phyloP scores from a whole-genome alignment of 2,329 filamentous ascomycete species.

The Fusarium heterosporum region DNA sequence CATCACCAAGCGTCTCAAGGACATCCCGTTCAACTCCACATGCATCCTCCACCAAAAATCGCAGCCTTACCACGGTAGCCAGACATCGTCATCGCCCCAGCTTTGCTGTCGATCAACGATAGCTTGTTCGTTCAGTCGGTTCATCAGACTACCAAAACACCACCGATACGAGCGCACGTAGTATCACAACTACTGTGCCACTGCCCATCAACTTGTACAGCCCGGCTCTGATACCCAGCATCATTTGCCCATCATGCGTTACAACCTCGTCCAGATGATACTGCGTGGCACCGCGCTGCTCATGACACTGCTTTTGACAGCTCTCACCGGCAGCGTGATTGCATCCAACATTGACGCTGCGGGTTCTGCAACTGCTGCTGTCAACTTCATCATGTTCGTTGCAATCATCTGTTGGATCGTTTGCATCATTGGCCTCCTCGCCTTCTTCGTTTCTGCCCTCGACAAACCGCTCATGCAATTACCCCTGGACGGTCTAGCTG shows the following conservation, averaged over 20 bases:
- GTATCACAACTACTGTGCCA: constrained; percentile 2
- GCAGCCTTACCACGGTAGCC: constrained; percentile 32
- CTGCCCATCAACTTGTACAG: constrained; percentile 5
- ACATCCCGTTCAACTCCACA: constrained; percentile 32
- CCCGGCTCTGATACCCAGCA: constrained; percentile 18
- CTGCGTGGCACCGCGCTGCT: constrained; percentile 64
- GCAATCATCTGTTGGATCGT: constrained; percentile 74
- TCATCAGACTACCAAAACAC: neutral
- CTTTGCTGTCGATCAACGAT: constrained; percentile 27
- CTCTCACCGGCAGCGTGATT: constrained; percentile 69
- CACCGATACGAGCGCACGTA: constrained; percentile 5
- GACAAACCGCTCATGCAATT: constrained; percentile 65
- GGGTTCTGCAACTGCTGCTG: constrained; percentile 57
- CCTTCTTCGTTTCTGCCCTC: constrained; percentile 65
- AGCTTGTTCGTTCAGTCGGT: constrained; percentile 1
- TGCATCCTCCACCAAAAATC: constrained; percentile 33
- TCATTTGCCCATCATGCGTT: constrained; percentile 46
- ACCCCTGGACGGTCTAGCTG: constrained; percentile 67
- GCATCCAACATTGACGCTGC: constrained; percentile 60
- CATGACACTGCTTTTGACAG: constrained; percentile 65
- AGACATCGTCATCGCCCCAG: constrained; percentile 35
- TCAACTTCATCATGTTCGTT: constrained; percentile 78
- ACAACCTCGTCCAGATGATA: constrained; percentile 57
- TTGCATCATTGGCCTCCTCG: constrained; percentile 70
- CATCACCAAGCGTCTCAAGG: constrained; percentile 24